These are phyloP conservation scores for Cystofilobasidium capitatum DNA, from an alignment of 768 basidiomycete species.

Conservation along the genomic window DNA sequence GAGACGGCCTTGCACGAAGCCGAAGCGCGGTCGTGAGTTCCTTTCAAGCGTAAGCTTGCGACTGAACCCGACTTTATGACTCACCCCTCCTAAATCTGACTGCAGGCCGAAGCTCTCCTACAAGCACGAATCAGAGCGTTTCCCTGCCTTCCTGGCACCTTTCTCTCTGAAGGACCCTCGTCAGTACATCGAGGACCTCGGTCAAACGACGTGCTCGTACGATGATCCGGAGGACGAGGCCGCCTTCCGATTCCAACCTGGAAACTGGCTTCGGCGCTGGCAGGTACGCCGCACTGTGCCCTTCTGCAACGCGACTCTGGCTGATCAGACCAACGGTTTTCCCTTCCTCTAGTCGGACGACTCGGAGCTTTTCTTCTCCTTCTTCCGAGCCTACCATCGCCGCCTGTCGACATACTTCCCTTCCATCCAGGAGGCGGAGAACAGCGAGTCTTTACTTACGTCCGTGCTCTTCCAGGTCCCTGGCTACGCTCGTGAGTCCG, in stretches of 20 bases:
- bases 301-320: neutral
- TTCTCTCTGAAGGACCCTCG: slow-evolving; percentile 18
- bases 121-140: slow-evolving; percentile 17
- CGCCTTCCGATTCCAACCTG: slow-evolving; percentile 39
- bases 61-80: neutral
- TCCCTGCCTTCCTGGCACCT: slow-evolving; percentile 9
- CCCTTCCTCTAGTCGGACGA: slow-evolving; percentile 38
- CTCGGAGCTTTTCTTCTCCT: slow-evolving; percentile 44
- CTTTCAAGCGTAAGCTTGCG: neutral
- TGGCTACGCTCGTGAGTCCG: slow-evolving; percentile 39
- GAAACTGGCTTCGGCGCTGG: slow-evolving; percentile 44
- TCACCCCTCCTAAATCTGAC: neutral
- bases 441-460: slow-evolving; percentile 9
- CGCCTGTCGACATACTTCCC: slow-evolving; percentile 40
- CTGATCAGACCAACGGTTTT: neutral
- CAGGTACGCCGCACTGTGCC: slow-evolving; percentile 27
- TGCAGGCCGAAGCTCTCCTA: slow-evolving; percentile 5
- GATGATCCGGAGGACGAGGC: slow-evolving; percentile 32
- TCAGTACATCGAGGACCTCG: slow-evolving; percentile 14
- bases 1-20: slow-evolving; percentile 8
- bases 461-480: slow-evolving; percentile 39
- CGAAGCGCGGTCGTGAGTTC: slow-evolving; percentile 11
- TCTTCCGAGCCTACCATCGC: slow-evolving; percentile 45
- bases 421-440: neutral
- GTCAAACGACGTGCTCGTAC: neutral